These are phyloP conservation scores for Aspergillus biplanus DNA, from an alignment of 495 filamentous ascomycete genomes.

Conservation along the genomic window DNA sequence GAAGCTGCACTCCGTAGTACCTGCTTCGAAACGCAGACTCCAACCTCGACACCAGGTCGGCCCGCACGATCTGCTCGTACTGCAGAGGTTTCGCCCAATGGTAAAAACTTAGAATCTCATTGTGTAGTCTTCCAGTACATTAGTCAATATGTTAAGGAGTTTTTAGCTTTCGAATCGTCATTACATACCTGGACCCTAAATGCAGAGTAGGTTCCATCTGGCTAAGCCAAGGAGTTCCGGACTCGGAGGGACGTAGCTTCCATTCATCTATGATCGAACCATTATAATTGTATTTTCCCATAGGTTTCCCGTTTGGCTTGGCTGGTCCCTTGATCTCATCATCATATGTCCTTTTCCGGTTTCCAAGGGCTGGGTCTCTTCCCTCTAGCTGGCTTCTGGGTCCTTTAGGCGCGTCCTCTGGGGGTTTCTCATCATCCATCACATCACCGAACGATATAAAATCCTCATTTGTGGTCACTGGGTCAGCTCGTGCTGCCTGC, in stretches of 20 bases:
- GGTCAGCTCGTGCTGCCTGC: slow-evolving; percentile 50
- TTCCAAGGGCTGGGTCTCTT: slow-evolving; percentile 45
- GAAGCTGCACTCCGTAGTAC: slow-evolving; percentile 60
- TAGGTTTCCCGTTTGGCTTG: slow-evolving; percentile 48
- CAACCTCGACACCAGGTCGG: slow-evolving; percentile 69
- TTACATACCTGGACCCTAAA: slow-evolving; percentile 37
- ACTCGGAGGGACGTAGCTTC: slow-evolving; percentile 45
- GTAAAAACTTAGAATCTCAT: slow-evolving; percentile 87
- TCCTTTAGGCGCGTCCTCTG: slow-evolving; percentile 42
- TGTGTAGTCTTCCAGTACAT: slow-evolving; percentile 62
- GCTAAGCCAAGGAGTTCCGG: slow-evolving; percentile 65
- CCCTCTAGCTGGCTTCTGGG: slow-evolving; percentile 30
- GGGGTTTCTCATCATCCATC: slow-evolving; percentile 52
- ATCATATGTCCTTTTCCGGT: slow-evolving; percentile 71
- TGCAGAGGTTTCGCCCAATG: slow-evolving; percentile 74
- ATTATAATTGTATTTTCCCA: slow-evolving; percentile 41
- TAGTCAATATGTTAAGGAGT: slow-evolving; percentile 1
- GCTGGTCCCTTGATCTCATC: slow-evolving; percentile 62
- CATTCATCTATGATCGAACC: slow-evolving; percentile 62
- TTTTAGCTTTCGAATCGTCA: background rate
- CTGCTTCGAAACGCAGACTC: slow-evolving; percentile 52
- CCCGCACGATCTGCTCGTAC: slow-evolving; percentile 75
- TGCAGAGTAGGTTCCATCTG: slow-evolving; percentile 33
- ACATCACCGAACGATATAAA: slow-evolving; percentile 78
- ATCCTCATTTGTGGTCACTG: slow-evolving; percentile 68